Percentiles rank a stretch among this genome's conserved stretches.
phyloP scores from a whole-genome alignment of 2,329 filamentous ascomycete genomes.

The Sclerotinia minor region DNA sequence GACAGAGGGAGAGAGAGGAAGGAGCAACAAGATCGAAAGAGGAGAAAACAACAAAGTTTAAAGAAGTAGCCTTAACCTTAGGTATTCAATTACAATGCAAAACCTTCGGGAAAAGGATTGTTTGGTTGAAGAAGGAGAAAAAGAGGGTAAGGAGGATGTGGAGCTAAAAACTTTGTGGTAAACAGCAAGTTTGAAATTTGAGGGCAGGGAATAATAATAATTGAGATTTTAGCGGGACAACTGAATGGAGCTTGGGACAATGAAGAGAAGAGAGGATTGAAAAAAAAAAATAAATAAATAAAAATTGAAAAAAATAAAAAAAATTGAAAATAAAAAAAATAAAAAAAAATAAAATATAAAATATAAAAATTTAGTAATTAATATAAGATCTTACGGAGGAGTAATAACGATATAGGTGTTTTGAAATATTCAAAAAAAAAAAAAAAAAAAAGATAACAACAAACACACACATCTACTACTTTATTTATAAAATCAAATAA shows the following conservation, averaged over 20 bases:
- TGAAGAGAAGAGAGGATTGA: background rate
- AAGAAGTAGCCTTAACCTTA: constrained; percentile 6
- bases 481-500: background rate
- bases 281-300: too few species aligned
- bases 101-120: constrained; percentile 5
- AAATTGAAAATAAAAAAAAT: too few species aligned
- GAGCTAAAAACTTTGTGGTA: constrained; percentile 24
- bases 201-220: constrained; percentile 24
- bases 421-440: background rate
- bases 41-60: constrained; percentile 33
- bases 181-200: constrained; percentile 23
- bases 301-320: too few species aligned
- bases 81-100: constrained; percentile 7
- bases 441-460: background rate
- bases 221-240: constrained; percentile 22
- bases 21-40: constrained; percentile 44
- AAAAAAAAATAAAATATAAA: too few species aligned
- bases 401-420: background rate
- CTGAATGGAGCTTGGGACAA: background rate
- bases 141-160: constrained; percentile 21
- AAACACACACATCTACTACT: background rate
- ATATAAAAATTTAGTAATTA: too few species aligned
- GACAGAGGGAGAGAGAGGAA: constrained; percentile 47
- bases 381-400: too few species aligned
- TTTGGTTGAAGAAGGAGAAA: constrained; percentile 14